phyloP scores from a whole-genome alignment of 2,329 filamentous ascomycete genomes.

The Neodidymelliopsis sp. region DNA sequence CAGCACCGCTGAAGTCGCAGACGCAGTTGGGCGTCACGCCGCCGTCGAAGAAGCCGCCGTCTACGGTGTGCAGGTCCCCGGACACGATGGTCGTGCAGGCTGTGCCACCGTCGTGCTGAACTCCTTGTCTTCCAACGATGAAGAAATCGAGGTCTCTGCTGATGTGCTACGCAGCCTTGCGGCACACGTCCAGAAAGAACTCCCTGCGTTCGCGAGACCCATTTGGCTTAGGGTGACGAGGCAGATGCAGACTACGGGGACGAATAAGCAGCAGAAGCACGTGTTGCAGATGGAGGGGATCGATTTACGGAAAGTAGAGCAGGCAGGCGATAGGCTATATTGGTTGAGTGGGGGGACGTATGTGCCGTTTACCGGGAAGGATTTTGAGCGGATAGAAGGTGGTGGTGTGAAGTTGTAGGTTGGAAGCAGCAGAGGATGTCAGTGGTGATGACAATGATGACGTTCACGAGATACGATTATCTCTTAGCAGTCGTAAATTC shows the following conservation, averaged over 20 bases:
- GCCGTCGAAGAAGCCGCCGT: constrained; percentile 54
- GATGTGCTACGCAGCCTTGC: constrained; percentile 34
- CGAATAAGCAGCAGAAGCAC: constrained; percentile 57
- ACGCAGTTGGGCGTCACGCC: constrained; percentile 50
- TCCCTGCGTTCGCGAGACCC: constrained; percentile 56
- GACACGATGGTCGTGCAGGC: constrained; percentile 54
- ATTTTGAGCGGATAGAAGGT: constrained; percentile 36
- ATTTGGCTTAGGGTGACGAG: constrained; percentile 52
- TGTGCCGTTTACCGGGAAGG: constrained; percentile 32
- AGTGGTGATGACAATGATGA: no score
- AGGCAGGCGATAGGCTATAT: constrained; percentile 48
- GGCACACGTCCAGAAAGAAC: constrained; percentile 45
- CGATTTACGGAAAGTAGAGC: constrained; percentile 48
- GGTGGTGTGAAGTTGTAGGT: constrained; percentile 41
- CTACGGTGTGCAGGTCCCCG: constrained; percentile 55
- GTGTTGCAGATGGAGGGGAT: constrained; percentile 53
- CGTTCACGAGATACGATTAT: no score
- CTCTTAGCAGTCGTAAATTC: no score
- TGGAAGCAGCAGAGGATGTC: neutral
- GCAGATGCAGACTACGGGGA: constrained; percentile 54
- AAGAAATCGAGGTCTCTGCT: constrained; percentile 19
- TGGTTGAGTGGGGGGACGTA: constrained; percentile 50
- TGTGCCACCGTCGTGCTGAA: constrained; percentile 53
- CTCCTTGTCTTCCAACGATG: neutral
- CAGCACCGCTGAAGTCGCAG: constrained; percentile 54